Base-by-base conservation (phyloP, 345 rosid species). In the Lumnitzera littorea region DNA sequence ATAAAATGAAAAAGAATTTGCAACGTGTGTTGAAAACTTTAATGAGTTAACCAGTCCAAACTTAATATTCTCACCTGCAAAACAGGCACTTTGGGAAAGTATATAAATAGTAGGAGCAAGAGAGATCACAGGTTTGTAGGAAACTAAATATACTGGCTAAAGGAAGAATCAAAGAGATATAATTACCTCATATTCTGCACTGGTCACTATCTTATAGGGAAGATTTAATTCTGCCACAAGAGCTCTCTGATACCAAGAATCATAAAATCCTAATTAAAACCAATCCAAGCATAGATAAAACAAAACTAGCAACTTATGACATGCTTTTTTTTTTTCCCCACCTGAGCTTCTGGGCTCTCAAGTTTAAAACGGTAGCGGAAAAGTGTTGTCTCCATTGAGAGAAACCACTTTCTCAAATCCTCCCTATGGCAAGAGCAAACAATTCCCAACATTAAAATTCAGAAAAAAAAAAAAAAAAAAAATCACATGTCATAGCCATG, bases 361-460 rank as follows among this genome's bases (percentile, higher is more conserved):
- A 0, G 13, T 57, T 61, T 69, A 70, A 90, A 94, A 8, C 95
- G 72, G 62, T 86, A 68, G 5, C 95, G 87, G 60, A 90, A 94
- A 50, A 94, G 86, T 11, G 87, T 60, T 56, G 91, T 84, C 80
- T 94, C 97, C 85, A 76, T 86, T 47, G 87, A 81, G 54, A 94
- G 89, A 78, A 94, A 86, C 97, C 91, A 86, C 70, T 86, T 94
- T 74, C 96, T 82, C 59, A 94, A 61, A 24, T 94, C 99, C 80
- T 90, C 96, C 58, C 99, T 94, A 50, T 47, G 12, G 1, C 5
- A 52, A 15, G 24, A 20, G 16, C 2, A 5, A 46, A 51, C 15
- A 50, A 0, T 52, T 15, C 52, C 55, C 6, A 43, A 15, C 13
- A 51, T 12, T 10, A 2, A 31, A 56, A 15, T 7, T 14, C 53